A percentile compares a stretch with the other conserved stretches of the same genome.
Evolutionary conservation across 192 early-diverging fungal genomes (phyloP).

Genomic region (Coemansia reversa): DNA sequence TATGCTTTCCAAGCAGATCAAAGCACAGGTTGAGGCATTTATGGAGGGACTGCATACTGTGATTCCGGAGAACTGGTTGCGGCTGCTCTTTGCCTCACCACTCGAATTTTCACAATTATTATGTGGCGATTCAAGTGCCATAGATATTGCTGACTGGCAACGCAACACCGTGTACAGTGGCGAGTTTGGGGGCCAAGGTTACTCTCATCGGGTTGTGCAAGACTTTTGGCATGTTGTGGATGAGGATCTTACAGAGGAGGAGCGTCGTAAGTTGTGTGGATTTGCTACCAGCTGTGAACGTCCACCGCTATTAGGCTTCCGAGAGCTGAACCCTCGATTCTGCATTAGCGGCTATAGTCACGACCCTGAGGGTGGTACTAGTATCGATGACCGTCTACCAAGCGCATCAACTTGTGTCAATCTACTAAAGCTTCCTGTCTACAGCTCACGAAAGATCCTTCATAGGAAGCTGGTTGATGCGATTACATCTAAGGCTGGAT

Average conservation of each 20-base stretch:
- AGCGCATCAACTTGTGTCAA: constrained; percentile 86
- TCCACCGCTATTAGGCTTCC: constrained; percentile 89
- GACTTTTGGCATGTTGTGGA: constrained; percentile 70
- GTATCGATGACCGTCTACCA: constrained; percentile 71
- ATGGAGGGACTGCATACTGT: constrained; percentile 81
- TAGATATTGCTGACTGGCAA: constrained; percentile 76
- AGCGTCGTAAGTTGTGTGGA: constrained; percentile 64
- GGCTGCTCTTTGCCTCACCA: constrained; percentile 81
- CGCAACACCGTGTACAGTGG: constrained; percentile 75
- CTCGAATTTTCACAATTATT: constrained; percentile 89
- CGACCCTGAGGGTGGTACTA: constrained; percentile 10
- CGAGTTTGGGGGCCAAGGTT: constrained; percentile 53
- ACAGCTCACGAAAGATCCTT: constrained; percentile 55
- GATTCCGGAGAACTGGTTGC: constrained; percentile 82
- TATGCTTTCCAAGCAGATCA: constrained; percentile 80
- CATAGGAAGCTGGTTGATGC: constrained; percentile 80
- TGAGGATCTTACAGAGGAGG: constrained; percentile 45
- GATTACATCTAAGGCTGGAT: constrained; percentile 84
- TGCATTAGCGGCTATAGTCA: constrained; percentile 31
- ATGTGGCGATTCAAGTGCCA: constrained; percentile 72
- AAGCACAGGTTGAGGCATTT: constrained; percentile 77
- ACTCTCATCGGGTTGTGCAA: constrained; percentile 70
- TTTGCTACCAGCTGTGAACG: constrained; percentile 92
- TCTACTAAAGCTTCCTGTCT: constrained; percentile 85
- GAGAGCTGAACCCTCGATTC: constrained; percentile 52